Evolutionary conservation across 352 stramenopile genomes (phyloP).

Genomic region (Globisporangium alternatum): DNA sequence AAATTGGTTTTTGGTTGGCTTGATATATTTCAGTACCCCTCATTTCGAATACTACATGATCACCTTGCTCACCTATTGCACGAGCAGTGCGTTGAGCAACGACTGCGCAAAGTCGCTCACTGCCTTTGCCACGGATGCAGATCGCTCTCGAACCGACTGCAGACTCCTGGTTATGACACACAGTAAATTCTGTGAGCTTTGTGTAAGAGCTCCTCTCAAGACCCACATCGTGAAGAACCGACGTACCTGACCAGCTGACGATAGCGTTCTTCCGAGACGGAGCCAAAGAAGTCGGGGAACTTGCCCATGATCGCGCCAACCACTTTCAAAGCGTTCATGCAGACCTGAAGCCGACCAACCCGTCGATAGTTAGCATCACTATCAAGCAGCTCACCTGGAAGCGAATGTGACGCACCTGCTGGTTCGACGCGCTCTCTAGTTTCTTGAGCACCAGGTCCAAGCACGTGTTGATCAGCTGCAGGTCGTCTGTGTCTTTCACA

Average conservation of each 20-base stretch:
- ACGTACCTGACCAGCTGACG: conserved; percentile 33
- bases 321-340: conserved; percentile 58
- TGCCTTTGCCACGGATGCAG: conserved; percentile 11
- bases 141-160: conserved; percentile 29
- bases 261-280: conserved; percentile 21
- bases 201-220: not conserved
- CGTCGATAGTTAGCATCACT: not conserved
- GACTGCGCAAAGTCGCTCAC: conserved; percentile 50
- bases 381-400: not conserved
- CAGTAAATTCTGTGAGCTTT: conserved; percentile 2
- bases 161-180: conserved; percentile 28
- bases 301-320: conserved; percentile 53
- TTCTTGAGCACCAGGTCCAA: conserved; percentile 6
- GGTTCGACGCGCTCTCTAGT: conserved; percentile 14
- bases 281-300: conserved; percentile 33
- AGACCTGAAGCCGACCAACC: conserved; percentile 21
- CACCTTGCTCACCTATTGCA: conserved; percentile 1
- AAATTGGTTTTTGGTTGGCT: not conserved
- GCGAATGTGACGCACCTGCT: conserved; percentile 13
- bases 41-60: not conserved
- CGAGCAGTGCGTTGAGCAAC: conserved; percentile 30
- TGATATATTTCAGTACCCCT: not conserved
- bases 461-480: not conserved
- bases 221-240: not conserved
- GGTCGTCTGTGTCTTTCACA: not conserved